Percentiles rank a stretch among this genome's conserved stretches.
These are phyloP conservation scores for Rutstroemia sp. DNA, from an alignment of 2,329 filamentous ascomycete species.

Conservation along the genomic window DNA sequence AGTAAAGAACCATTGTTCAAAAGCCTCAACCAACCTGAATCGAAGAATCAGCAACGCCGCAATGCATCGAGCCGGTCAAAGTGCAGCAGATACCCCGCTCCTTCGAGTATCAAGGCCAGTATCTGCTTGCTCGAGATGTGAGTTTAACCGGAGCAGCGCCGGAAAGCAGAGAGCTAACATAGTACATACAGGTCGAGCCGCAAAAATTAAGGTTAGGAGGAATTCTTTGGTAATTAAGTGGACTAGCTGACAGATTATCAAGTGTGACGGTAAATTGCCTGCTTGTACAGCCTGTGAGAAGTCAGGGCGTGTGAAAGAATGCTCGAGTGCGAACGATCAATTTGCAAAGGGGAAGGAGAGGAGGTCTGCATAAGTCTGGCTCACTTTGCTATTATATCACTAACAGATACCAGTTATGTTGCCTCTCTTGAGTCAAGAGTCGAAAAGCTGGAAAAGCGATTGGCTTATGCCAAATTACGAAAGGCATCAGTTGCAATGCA, in stretches of 20 bases:
- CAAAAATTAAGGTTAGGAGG: conserved; percentile 73
- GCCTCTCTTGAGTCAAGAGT: conserved; percentile 88
- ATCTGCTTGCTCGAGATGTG: conserved; percentile 71
- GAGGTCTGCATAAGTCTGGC: conserved; percentile 45
- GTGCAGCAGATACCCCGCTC: conserved; percentile 40
- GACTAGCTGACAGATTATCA: conserved; percentile 16
- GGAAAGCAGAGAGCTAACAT: background rate
- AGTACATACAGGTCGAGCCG: conserved; percentile 56
- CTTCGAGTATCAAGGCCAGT: conserved; percentile 71
- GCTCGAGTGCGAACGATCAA: conserved; percentile 90
- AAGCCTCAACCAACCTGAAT: background rate
- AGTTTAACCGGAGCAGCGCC: conserved; percentile 20
- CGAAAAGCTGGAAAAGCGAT: conserved; percentile 75
- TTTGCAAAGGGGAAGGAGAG: conserved; percentile 93
- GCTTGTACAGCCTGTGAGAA: conserved; percentile 94
- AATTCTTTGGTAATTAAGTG: background rate
- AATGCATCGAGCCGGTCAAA: conserved; percentile 20
- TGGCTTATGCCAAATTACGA: conserved; percentile 62
- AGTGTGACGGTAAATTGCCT: conserved; percentile 92
- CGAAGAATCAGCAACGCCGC: background rate
- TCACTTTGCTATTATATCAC: conserved; percentile 1
- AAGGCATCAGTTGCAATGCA: conserved; percentile 63
- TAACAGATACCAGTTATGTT: conserved; percentile 56
- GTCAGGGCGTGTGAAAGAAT: conserved; percentile 77
- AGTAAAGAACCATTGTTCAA: background rate